Conservation (phyloP, 345 rosid species). For the Odontarrhena argentea region DNA sequence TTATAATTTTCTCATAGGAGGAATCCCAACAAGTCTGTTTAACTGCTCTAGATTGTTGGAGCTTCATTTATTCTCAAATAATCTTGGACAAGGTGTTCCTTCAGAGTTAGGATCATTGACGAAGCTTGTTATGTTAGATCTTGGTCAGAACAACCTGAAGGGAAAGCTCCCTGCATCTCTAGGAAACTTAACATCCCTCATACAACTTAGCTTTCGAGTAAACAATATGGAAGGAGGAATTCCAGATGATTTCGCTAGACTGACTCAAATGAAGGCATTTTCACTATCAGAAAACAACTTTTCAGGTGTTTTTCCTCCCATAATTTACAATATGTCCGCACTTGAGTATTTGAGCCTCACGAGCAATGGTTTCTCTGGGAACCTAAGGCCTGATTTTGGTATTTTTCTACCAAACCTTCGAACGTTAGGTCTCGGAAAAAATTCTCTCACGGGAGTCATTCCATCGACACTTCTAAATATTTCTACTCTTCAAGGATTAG, state of each 20-base stretch:
- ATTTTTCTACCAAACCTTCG: background rate
- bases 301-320: background rate
- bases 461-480: background rate
- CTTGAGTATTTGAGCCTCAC: background rate
- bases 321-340: background rate
- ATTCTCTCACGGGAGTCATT: background rate
- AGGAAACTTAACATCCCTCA: slow-evolving; percentile 1
- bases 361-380: slow-evolving; percentile 13
- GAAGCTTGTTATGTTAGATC: background rate
- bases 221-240: background rate
- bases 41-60: background rate
- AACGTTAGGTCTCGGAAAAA: background rate
- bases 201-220: too few species aligned
- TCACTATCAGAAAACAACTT: background rate
- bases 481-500: background rate
- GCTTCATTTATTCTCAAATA: background rate
- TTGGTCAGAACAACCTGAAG: background rate
- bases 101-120: background rate
- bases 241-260: background rate
- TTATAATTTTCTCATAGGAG: background rate
- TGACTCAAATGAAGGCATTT: background rate
- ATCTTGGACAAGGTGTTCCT: background rate
- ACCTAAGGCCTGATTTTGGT: slow-evolving; percentile 13
- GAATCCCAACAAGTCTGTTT: background rate
- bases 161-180: background rate